These are phyloP conservation scores for Cystoderma amianthinum DNA, from an alignment of 768 basidiomycete genomes.

Conservation along the genomic window DNA sequence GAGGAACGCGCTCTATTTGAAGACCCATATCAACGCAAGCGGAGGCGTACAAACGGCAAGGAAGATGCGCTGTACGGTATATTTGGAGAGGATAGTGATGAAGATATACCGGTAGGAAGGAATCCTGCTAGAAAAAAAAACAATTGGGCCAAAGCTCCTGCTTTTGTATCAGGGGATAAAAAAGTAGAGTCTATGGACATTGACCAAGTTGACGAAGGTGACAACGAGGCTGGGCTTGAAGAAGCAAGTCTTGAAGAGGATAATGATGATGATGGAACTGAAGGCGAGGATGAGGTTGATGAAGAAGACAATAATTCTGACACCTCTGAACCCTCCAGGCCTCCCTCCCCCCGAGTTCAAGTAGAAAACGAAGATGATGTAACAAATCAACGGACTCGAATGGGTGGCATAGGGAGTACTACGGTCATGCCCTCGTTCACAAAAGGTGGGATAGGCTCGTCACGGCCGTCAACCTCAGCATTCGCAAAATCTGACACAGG, in stretches of 20 bases:
- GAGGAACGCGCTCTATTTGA: slow-evolving; percentile 75
- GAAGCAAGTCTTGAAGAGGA: slow-evolving; percentile 15
- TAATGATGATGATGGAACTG: slow-evolving; percentile 23
- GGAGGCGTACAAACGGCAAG: slow-evolving; percentile 55
- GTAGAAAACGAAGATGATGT: slow-evolving; percentile 44
- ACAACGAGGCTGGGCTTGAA: slow-evolving; percentile 17
- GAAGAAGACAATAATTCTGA: slow-evolving; percentile 33
- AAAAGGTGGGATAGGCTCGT: slow-evolving; percentile 35
- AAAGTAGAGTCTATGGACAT: slow-evolving; percentile 30
- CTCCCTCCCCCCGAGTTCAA: slow-evolving; percentile 49
- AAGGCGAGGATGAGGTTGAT: slow-evolving; percentile 29
- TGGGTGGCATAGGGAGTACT: slow-evolving; percentile 37
- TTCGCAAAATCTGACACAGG: slow-evolving; percentile 22
- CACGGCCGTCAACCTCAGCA: slow-evolving; percentile 3
- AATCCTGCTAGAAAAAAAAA: slow-evolving; percentile 30
- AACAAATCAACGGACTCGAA: slow-evolving; percentile 24
- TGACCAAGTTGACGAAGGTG: slow-evolving; percentile 21
- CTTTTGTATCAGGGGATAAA: slow-evolving; percentile 60
- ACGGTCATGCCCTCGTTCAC: slow-evolving; percentile 22
- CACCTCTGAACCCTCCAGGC: slow-evolving; percentile 43
- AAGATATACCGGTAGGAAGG: slow-evolving; percentile 32
- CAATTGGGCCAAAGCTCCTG: slow-evolving; percentile 73
- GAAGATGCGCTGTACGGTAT: slow-evolving; percentile 75
- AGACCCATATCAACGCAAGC: slow-evolving; percentile 70
- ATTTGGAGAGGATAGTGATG: slow-evolving; percentile 67